phyloP scores from a whole-genome alignment of 2,329 filamentous ascomycete genomes.

The Raffaelea arxii region DNA sequence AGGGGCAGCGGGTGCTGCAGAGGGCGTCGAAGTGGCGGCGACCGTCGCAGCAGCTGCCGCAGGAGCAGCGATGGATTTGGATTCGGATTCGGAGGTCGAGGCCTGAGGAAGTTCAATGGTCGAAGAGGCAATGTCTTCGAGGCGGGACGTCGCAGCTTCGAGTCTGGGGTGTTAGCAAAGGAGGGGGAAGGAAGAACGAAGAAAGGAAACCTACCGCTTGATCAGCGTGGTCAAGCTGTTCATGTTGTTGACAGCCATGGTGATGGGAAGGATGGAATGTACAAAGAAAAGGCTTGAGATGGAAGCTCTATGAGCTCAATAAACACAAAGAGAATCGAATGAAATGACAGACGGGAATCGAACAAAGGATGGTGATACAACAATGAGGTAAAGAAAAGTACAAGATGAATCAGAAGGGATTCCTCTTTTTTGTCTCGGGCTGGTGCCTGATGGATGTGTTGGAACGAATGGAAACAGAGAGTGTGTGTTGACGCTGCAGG shows the following conservation, averaged over 20 bases:
- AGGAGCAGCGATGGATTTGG: constrained; percentile 26
- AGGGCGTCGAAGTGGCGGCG: constrained; percentile 30
- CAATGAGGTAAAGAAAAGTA: not conserved
- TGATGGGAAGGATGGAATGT: not conserved
- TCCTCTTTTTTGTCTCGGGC: not conserved
- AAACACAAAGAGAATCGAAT: not conserved
- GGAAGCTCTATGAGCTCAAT: too few relatives aligned
- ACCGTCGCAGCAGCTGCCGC: constrained; percentile 20
- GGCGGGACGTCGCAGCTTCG: constrained; percentile 88
- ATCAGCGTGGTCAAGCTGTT: constrained; percentile 95
- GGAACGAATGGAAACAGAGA: too few relatives aligned
- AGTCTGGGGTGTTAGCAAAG: constrained; percentile 59
- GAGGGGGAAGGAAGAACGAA: constrained; percentile 9
- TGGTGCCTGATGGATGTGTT: too few relatives aligned
- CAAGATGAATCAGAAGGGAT: not conserved
- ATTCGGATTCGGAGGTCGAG: constrained; percentile 33
- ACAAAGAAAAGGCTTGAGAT: not conserved
- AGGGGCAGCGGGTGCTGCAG: constrained; percentile 24
- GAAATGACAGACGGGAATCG: not conserved
- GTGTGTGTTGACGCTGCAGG: too few relatives aligned
- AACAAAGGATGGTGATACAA: too few relatives aligned
- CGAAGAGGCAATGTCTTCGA: constrained; percentile 90
- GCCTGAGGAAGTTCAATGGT: constrained; percentile 50
- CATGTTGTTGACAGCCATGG: constrained; percentile 76
- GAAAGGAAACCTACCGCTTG: constrained; percentile 63